Conservation (phyloP, 2,329 filamentous ascomycete genomes). For the Aureobasidium sp. region DNA sequence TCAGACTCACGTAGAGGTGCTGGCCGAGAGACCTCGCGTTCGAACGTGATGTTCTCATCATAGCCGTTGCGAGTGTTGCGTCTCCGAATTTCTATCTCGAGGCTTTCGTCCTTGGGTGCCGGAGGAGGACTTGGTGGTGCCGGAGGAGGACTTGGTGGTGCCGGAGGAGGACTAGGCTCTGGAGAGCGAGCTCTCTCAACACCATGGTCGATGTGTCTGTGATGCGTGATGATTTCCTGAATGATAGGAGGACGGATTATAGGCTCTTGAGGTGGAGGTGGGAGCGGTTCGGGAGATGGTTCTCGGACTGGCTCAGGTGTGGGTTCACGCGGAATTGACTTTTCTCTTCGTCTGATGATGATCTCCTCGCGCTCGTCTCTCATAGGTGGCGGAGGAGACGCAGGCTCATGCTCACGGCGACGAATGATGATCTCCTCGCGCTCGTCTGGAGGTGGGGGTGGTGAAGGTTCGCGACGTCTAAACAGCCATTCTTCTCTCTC, state of each 20-base stretch:
- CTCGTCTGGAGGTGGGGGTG: conserved; percentile 30
- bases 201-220: conserved; percentile 79
- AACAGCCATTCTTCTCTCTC: conserved; percentile 33
- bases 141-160: conserved; percentile 45
- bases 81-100: conserved; percentile 51
- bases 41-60: conserved; percentile 60
- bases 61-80: conserved; percentile 49
- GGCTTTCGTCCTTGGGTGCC: conserved; percentile 41
- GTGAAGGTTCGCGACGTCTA: conserved; percentile 29
- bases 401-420: conserved; percentile 34
- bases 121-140: conserved; percentile 46
- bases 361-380: conserved; percentile 34
- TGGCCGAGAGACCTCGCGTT: conserved; percentile 26
- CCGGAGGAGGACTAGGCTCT: conserved; percentile 33
- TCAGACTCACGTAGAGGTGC: conserved; percentile 8
- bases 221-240: conserved; percentile 83
- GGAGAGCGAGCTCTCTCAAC: conserved; percentile 38
- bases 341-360: conserved; percentile 42
- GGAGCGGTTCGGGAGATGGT: conserved; percentile 45
- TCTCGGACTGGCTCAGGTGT: conserved; percentile 25
- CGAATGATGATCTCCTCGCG: conserved; percentile 43
- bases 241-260: conserved; percentile 74
- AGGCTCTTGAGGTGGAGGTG: conserved; percentile 49
- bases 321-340: conserved; percentile 25
- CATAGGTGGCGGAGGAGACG: conserved; percentile 27